Base-by-base conservation (phyloP, 2,329 filamentous ascomycete species). In the Alternaria gaisen region DNA sequence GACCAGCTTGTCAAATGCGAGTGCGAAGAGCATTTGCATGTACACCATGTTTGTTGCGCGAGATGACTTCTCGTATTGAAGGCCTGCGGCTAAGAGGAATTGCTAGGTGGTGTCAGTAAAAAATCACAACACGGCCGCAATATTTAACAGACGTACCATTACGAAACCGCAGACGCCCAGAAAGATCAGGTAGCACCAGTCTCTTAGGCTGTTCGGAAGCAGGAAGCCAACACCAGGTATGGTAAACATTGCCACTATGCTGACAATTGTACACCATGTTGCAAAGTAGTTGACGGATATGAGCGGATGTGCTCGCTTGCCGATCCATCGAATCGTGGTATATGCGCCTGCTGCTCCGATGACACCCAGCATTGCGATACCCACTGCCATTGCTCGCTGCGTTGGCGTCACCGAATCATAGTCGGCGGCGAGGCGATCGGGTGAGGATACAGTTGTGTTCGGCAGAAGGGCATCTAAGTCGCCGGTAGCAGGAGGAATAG, bases 271-370 rank as follows among this genome's bases (percentile, higher is more conserved):
- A 69, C 90, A 91, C 80, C 87, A 90, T 0, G 83, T 81, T 3
- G 88, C 88, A 72, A 97, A 97, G 78, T 94, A 96, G 71, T 92
- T 96, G 57, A 97, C 92, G 2, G 87, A 91, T 58, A 97, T 88
- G n/a, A 97, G 82, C 0, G 93, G 87, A 73, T 97, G 92, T 0
- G 91, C 90, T 28, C 91, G 86, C 68, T 87, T 87, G 14, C 94
- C 93, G 62, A 97, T 94, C 78, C 90, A 88, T 16, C 93, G 86
- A 64, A 97, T 90, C 0, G 87, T 87, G 0, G 89, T 92, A 72
- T 89, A 93, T 8, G 92, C 92, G 3, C 86, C 86, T 0, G 91
- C 88, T 8, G 89, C 87, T 9, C 94, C 94, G 1, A 93, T 68
- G 0, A 97, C 93, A 2, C 93, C 93, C 0, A 96, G 56, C 44